Evolutionary conservation across 2,329 filamentous ascomycete species (phyloP), one percentile per base, ranked within the genome.

Genomic region (Sporothrix variecibatus): DNA sequence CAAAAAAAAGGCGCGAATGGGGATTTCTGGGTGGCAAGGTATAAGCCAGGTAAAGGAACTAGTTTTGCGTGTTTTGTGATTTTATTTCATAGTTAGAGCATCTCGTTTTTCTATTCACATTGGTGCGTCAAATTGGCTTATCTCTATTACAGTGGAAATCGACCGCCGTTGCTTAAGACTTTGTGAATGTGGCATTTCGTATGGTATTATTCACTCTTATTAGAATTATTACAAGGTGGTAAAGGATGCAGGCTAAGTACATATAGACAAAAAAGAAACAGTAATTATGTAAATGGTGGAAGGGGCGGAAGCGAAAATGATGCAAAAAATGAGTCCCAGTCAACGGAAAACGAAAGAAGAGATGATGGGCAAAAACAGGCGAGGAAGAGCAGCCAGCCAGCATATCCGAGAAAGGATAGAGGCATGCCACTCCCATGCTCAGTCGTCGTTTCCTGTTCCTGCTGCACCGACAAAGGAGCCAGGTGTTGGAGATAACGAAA

Each of bases 161-260:
- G 40, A 2, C 40, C 3, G 40, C 3, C 40, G 40, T 15, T 11
- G 40, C 40, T 7, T 9, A 43, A 11, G 12, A 11, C 9, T 34
- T 5, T 34, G 34, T 34, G 34, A 34, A 43, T 49, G 15, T 49
- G 15, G 20, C 12, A 46, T 28, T 3, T 65, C 3, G 34, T 40
- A 28, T 46, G 11, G 23, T 46, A 15, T 12, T 20, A 28, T 46
- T 46, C 62, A 46, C 34, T 72, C 62, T 68, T 28, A 72, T 74
- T 74, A 68, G 56, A 69, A 68, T 40, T 67, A 73, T 62, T 71
- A 73, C 56, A 71, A 73, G 43, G 12, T 43, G 34, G 31, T 65
- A 64, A 46, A 68, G 40, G 46, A 49, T 65, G 67, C 31, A 51
- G 56, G 67, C 56, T 65, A 71, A 38, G 58, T 60, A 64, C 62